Evolutionary conservation across 2,329 filamentous ascomycete genomes (phyloP).

Genomic region (Cyphellophora attinorum): DNA sequence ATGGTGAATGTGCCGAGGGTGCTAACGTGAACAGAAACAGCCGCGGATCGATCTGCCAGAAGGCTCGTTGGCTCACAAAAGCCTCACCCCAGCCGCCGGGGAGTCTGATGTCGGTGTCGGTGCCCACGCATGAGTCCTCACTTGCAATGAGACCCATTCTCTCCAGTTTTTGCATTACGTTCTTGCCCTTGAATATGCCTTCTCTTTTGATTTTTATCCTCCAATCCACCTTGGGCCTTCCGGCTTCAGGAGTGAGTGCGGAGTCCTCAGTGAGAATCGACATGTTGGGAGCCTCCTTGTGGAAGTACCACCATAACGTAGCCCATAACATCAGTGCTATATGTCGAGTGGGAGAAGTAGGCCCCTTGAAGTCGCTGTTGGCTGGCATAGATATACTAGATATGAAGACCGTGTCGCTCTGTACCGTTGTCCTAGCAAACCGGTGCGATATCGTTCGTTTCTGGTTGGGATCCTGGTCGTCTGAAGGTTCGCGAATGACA

Average conservation of each 20-base stretch:
- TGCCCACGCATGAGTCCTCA: constrained; percentile 65
- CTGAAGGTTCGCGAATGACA: constrained; percentile 1
- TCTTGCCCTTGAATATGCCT: constrained; percentile 75
- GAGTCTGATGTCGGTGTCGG: constrained; percentile 50
- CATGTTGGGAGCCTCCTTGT: constrained; percentile 64
- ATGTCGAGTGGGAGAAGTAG: constrained; percentile 72
- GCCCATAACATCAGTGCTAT: constrained; percentile 97
- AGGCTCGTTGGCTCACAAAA: constrained; percentile 71
- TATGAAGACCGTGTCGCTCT: constrained; percentile 76
- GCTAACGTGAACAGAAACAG: constrained; percentile 81
- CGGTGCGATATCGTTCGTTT: constrained; percentile 34
- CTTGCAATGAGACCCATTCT: constrained; percentile 79
- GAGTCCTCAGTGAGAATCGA: constrained; percentile 55
- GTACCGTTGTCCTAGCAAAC: constrained; percentile 67
- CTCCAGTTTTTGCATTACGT: constrained; percentile 81
- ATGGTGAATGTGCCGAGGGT: constrained; percentile 42
- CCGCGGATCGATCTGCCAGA: constrained; percentile 85
- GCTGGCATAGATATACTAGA: constrained; percentile 83
- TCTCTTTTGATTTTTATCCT: constrained; percentile 72
- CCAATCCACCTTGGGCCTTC: constrained; percentile 78
- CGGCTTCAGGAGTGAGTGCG: constrained; percentile 55
- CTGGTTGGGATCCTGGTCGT: constrained; percentile 6
- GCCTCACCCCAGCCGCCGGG: constrained; percentile 64
- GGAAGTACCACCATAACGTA: constrained; percentile 94
- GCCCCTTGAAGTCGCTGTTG: constrained; percentile 67